Conservation (phyloP, 768 basidiomycete species). For the Suillus occidentalis region DNA sequence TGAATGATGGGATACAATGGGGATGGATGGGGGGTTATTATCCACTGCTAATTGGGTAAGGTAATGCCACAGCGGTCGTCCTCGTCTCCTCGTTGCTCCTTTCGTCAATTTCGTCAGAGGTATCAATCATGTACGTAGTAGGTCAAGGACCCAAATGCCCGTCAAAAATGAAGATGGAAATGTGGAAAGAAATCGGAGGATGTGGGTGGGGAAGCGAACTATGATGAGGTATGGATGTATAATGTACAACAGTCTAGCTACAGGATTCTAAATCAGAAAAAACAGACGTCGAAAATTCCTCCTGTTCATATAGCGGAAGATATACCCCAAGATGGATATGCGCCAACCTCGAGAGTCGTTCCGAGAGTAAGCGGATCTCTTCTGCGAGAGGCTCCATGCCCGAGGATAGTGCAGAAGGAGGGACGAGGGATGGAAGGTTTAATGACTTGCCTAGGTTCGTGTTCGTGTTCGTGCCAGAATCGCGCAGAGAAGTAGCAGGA, state of each 20-base stretch:
- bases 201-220: background rate
- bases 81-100: background rate
- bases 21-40: background rate
- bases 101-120: slow-evolving; percentile 1
- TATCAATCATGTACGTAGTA: background rate
- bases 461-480: slow-evolving; percentile 31
- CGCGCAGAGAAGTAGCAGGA: slow-evolving; percentile 37
- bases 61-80: background rate
- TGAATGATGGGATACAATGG: slow-evolving; percentile 1
- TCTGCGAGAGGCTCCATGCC: slow-evolving; percentile 74
- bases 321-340: slow-evolving; percentile 76
- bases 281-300: slow-evolving; percentile 44
- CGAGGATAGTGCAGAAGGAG: slow-evolving; percentile 34
- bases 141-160: background rate
- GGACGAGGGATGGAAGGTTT: slow-evolving; percentile 17
- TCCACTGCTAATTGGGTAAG: slow-evolving; percentile 1
- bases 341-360: slow-evolving; percentile 71
- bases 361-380: slow-evolving; percentile 64
- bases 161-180: slow-evolving; percentile 9
- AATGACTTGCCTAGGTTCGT: slow-evolving; percentile 29
- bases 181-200: background rate
- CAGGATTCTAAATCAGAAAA: background rate
- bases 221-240: slow-evolving; percentile 2
- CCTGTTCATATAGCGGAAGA: slow-evolving; percentile 72
- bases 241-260: slow-evolving; percentile 4